Conservation (phyloP, 306 rosid genomes). For the Arachis stenosperma region DNA sequence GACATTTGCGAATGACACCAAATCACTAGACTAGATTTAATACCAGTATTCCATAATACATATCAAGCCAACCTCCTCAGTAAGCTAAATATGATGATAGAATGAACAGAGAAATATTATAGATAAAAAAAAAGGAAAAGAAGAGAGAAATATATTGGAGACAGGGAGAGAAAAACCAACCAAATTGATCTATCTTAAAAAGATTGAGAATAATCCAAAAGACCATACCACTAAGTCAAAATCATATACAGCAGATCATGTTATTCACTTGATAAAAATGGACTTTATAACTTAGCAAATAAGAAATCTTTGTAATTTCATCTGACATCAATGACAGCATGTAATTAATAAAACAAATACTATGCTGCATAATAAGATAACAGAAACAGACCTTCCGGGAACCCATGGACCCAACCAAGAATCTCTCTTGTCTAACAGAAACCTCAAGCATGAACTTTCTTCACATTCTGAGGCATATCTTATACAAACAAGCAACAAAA, state of each 20-base stretch:
- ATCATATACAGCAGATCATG: not conserved
- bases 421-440: slow-evolving; percentile 91
- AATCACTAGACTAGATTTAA: slow-evolving; percentile 19
- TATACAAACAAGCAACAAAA: slow-evolving; percentile 45
- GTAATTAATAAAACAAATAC: slow-evolving; percentile 20
- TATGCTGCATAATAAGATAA: slow-evolving; percentile 29
- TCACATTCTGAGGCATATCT: slow-evolving; percentile 86
- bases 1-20: slow-evolving; percentile 1
- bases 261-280: slow-evolving; percentile 4
- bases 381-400: slow-evolving; percentile 84
- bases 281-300: slow-evolving; percentile 28
- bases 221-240: slow-evolving; percentile 4
- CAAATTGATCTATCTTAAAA: slow-evolving; percentile 1
- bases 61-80: slow-evolving; percentile 6
- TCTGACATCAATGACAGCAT: slow-evolving; percentile 19
- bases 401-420: slow-evolving; percentile 99
- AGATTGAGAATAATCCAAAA: slow-evolving; percentile 27
- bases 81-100: slow-evolving; percentile 13
- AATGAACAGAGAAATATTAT: slow-evolving; percentile 6
- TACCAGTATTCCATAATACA: not conserved
- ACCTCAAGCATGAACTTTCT: slow-evolving; percentile 96
- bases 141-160: not conserved
- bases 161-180: slow-evolving; percentile 22
- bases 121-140: too few relatives aligned
- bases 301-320: slow-evolving; percentile 30